Base-by-base conservation (phyloP, 176 grass and related monocot species). In the Rhynchospora breviuscula region DNA sequence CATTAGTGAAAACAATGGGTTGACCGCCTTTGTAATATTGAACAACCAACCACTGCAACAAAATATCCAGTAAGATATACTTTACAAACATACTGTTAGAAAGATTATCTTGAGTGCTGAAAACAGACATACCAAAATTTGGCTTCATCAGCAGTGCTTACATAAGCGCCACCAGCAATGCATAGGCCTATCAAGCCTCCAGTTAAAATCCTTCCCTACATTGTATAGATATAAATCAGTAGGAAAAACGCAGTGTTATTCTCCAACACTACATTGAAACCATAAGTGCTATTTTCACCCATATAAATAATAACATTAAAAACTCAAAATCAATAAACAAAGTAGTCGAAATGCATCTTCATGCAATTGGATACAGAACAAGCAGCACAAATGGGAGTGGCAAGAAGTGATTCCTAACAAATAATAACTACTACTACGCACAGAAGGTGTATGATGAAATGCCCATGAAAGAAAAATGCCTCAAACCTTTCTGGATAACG, bases 111-210 rank as follows among this genome's bases (percentile, higher is more conserved):
- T 64, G 6, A 56, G 44, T 22, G 22, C 17, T 25, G 13, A 59
- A 67, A 67, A 31, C 81, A 47, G 25, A 88, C 77, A 84, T 95
- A 99, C 96, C 96, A 93, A 93, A 95, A 95, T 78, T 87, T 99
- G 53, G 89, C 93, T 88, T 99, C 96, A 85, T 99, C 96, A 6
- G 87, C 84, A 2, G 91, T 99, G 89, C 96, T 99, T 78, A 95
- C 86, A 79, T 99, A 99, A 89, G 93, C 89, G 86, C 96, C 93
- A 85, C 96, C 96, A 19, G 86, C 96, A 89, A 99, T 95, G 25
- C 82, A 88, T 56, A 99, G 59, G 3, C 93, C 93, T 84, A 95
- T 95, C 93, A 93, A 82, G 25, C 90, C 88, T 40, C 93, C 91
- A 71, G 93, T 92, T 76, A 99, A 89, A 81, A 99, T 81, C 89